Evolutionary conservation across 805 yeast genomes (phyloP), one percentile per base, ranked within the genome.

Genomic region (Saccharomycopsis oosterbeekiorum): DNA sequence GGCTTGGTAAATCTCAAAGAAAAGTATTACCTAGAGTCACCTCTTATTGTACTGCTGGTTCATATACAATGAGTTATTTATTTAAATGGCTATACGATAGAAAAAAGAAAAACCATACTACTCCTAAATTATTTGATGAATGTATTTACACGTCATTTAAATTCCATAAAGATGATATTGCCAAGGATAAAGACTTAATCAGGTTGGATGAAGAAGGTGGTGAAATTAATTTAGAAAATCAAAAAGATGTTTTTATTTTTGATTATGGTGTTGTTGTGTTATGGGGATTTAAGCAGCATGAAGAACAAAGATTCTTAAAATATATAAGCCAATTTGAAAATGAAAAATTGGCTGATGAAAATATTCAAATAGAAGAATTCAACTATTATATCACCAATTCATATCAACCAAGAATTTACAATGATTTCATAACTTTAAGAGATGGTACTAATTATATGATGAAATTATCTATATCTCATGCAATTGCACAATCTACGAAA

Each of bases 251-350:
- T 9, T 94, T 92, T 69, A 77, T 94, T 8, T 94, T 94, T 75
- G 97, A 92, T 68, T 94, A 94, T 72, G 99, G 99, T 21, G 99
- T 94, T n/a, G 84, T 90, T 39, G 96, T 94, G 1, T 75, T 94
- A 76, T 94, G 99, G 99, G 99, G 99, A 0, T 94, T 89, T 69
- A 83, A 90, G 1, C 80, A 84, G 59, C 80, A 84, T 59, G 98
- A 94, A 72, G 99, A 94, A 70, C 77, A 78, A 59, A 84, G 90
- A 58, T 89, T 94, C 67, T 74, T 94, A 60, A 80, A 80, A 58
- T 97, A 93, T 69, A 75, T 94, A 66, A 96, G 93, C n/a, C 84
- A 83, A 64, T 94, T 92, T 73, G 99, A 88, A 69, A 86, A 83
- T 69, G 99, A 94, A 70, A 94, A 94, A 71, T 78, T 94, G 41